These are phyloP conservation scores for Nakataea oryzae DNA, from an alignment of 2,329 filamentous ascomycete genomes.

Conservation along the genomic window DNA sequence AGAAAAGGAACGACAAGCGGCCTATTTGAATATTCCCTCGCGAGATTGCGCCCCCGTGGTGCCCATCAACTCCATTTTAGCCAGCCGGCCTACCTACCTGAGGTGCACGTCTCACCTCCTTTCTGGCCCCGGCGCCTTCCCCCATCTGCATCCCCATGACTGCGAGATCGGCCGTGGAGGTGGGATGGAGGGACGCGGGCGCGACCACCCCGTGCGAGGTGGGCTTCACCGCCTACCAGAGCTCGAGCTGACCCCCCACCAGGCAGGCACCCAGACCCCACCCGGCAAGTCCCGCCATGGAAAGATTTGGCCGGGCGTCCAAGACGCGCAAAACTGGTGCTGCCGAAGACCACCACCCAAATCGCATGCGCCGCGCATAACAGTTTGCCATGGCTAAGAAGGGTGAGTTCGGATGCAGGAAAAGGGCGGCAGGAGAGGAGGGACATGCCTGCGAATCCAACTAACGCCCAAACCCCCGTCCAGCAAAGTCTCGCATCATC, in stretches of 20 bases:
- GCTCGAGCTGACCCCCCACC: too few relatives aligned
- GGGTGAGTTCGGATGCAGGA: slow-evolving; percentile 10
- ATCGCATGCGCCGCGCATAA: background rate
- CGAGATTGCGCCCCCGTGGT: background rate
- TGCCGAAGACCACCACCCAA: background rate
- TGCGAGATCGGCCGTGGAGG: background rate
- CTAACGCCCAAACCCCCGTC: background rate
- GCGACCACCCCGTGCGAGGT: background rate
- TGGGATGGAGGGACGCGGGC: background rate
- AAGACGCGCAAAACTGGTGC: background rate
- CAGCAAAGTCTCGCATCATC: slow-evolving; percentile 86
- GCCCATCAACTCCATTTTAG: background rate
- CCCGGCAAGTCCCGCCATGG: background rate
- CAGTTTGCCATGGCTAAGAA: slow-evolving; percentile 24
- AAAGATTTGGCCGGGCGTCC: background rate
- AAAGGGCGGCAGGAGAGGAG: background rate
- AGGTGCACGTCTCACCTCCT: too few relatives aligned
- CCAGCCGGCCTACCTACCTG: too few relatives aligned
- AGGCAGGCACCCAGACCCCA: background rate
- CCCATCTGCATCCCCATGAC: background rate
- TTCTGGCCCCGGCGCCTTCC: too few relatives aligned
- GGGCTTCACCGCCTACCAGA: background rate
- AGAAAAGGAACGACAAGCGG: too few relatives aligned
- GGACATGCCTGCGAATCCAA: background rate
- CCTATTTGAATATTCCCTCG: background rate